Percentiles rank a stretch among this genome's conserved stretches.
phyloP scores from a whole-genome alignment of 345 rosid genomes.

The Geranium brycei region DNA sequence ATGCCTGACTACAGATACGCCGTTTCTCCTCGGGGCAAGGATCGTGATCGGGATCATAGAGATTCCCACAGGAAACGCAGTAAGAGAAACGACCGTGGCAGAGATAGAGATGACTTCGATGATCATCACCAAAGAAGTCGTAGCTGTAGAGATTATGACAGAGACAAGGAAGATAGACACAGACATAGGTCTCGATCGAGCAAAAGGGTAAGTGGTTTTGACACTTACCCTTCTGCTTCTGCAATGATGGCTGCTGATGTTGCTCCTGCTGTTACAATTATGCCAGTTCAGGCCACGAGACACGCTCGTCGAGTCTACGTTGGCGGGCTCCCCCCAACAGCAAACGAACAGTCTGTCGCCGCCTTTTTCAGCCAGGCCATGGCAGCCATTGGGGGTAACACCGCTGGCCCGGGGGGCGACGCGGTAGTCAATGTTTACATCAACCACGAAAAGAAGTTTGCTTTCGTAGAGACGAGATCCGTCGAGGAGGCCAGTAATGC shows the following conservation, averaged over 20 bases:
- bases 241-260: constrained; percentile 57
- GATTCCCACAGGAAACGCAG: constrained; percentile 41
- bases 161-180: constrained; percentile 63
- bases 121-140: constrained; percentile 41
- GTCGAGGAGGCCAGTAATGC: constrained; percentile 99
- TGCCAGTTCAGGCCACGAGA: constrained; percentile 99
- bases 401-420: constrained; percentile 99
- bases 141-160: constrained; percentile 53
- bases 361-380: constrained; percentile 87
- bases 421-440: constrained; percentile 99
- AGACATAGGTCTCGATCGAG: constrained; percentile 33
- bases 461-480: constrained; percentile 99
- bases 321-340: constrained; percentile 94
- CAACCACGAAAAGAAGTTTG: constrained; percentile 98
- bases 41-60: constrained; percentile 27
- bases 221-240: constrained; percentile 82
- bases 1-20: too few relatives aligned
- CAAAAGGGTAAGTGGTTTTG: constrained; percentile 73
- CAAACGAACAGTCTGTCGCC: constrained; percentile 97
- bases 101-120: constrained; percentile 65
- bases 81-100: constrained; percentile 70
- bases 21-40: constrained; percentile 24
- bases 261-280: constrained; percentile 46
- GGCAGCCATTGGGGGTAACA: constrained; percentile 96
- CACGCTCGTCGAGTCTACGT: constrained; percentile 98